A percentile compares a stretch with the other conserved stretches of the same genome.
Conservation (phyloP, 768 basidiomycete species). For the Kwoniella mangroviensis region DNA sequence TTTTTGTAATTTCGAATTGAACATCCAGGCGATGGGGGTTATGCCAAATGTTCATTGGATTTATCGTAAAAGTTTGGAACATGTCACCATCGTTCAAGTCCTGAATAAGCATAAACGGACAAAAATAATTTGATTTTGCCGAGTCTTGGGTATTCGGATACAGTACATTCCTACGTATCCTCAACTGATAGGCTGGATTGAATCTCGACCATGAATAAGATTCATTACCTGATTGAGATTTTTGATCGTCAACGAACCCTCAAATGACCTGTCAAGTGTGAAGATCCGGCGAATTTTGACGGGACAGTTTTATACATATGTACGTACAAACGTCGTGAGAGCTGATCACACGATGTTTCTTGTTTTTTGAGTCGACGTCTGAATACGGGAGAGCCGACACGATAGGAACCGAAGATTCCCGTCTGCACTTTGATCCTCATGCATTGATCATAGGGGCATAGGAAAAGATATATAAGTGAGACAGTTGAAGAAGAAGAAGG, state of each 20-base stretch:
- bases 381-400: background rate
- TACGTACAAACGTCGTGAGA: background rate
- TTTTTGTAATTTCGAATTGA: background rate
- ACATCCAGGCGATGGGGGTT: background rate
- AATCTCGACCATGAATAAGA: background rate
- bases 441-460: background rate
- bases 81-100: conserved; percentile 2
- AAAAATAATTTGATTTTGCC: background rate
- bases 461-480: conserved; percentile 2
- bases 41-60: background rate
- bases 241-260: background rate
- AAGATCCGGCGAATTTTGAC: background rate
- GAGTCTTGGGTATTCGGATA: background rate
- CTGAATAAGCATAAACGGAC: conserved; percentile 7
- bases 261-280: background rate
- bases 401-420: conserved; percentile 5
- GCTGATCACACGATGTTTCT: background rate
- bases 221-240: background rate
- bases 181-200: background rate
- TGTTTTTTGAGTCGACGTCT: conserved; percentile 1
- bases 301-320: too few species aligned
- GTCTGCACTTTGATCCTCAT: background rate
- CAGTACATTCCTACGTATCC: background rate
- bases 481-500: background rate
- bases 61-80: background rate